A percentile compares a stretch with the other conserved stretches of the same genome.
Evolutionary conservation across 345 rosid genomes (phyloP).

Genomic region (Eucalyptus sp.): DNA sequence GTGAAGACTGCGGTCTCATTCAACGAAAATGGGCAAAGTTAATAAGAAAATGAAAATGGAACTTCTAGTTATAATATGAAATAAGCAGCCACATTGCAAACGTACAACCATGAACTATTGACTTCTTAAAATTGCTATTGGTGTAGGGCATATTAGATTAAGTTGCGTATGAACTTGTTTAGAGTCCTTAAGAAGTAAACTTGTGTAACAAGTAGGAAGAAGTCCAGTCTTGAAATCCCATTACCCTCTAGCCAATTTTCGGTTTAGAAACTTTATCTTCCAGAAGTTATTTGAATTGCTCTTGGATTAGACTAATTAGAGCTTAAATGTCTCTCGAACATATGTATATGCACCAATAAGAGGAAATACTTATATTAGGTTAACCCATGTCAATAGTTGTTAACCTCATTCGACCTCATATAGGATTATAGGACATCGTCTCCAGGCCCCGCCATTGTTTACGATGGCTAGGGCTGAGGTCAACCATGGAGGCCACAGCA

Average conservation of each 20-base stretch:
- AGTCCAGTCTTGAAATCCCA: not conserved
- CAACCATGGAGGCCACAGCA: not conserved
- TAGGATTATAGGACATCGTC: not conserved
- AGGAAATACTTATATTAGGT: not conserved
- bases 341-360: not conserved
- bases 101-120: not conserved
- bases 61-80: not conserved
- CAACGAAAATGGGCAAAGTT: not conserved
- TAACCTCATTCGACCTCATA: not conserved
- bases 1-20: not conserved
- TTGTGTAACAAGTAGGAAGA: not conserved
- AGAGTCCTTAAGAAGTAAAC: not conserved
- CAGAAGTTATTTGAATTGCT: not conserved
- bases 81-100: not conserved
- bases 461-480: not conserved
- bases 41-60: not conserved
- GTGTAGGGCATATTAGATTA: not conserved
- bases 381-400: not conserved
- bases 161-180: not conserved
- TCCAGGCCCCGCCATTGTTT: not conserved
- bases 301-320: not conserved
- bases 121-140: not conserved
- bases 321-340: not conserved
- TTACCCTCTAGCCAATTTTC: not conserved
- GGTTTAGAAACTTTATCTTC: not conserved